These are phyloP conservation scores for Lactarius quietus DNA, from an alignment of 768 basidiomycete species.

Conservation along the genomic window DNA sequence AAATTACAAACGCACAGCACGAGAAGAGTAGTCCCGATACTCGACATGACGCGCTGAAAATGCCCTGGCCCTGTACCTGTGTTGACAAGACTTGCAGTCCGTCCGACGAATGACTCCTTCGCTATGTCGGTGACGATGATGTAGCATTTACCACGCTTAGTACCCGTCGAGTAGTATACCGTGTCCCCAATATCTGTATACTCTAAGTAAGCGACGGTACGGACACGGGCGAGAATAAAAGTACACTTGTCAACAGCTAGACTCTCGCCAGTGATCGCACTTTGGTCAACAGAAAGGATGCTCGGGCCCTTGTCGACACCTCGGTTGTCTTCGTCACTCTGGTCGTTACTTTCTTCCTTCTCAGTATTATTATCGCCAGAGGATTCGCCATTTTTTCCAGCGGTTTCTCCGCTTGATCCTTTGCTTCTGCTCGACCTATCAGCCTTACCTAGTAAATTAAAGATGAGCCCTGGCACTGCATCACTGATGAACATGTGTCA, in stretches of 20 bases:
- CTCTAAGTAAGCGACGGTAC: neutral
- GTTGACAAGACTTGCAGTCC: constrained; percentile 43
- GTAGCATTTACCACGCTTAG: constrained; percentile 39
- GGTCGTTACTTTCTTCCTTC: constrained; percentile 19
- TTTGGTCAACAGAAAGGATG: constrained; percentile 42
- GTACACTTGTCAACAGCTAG: constrained; percentile 44
- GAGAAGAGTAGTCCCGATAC: constrained; percentile 43
- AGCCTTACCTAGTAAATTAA: neutral
- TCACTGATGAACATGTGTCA: neutral
- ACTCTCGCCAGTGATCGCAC: constrained; percentile 46
- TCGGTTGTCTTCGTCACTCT: constrained; percentile 20
- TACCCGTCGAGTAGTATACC: constrained; percentile 39
- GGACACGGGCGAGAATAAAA: neutral
- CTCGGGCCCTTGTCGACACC: constrained; percentile 39
- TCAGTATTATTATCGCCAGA: constrained; percentile 5
- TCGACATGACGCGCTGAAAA: constrained; percentile 43
- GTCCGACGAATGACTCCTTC: constrained; percentile 43
- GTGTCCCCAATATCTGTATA: constrained; percentile 36
- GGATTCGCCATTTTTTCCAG: constrained; percentile 4
- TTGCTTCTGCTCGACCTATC: neutral
- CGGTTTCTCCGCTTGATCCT: neutral
- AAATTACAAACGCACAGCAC: constrained; percentile 31
- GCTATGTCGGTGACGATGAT: constrained; percentile 38
- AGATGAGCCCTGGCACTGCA: neutral
- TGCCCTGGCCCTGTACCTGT: constrained; percentile 41